These are phyloP conservation scores for Yarrowia sp. DNA, from an alignment of 805 yeast species.

Conservation along the genomic window DNA sequence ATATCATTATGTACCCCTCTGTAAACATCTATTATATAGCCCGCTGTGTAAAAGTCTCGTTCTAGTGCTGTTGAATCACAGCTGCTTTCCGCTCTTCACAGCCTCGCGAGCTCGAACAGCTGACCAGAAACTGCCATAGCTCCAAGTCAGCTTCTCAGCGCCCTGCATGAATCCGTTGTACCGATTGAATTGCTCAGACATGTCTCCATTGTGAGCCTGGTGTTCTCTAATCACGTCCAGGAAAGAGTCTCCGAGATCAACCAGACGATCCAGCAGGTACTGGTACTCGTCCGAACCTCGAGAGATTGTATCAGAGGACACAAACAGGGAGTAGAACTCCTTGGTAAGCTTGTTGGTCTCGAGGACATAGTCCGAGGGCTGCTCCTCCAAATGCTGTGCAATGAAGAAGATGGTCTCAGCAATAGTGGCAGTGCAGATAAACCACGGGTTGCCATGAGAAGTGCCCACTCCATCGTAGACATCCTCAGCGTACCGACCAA, in stretches of 20 bases:
- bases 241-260: slow-evolving; percentile 50
- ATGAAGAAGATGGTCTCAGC: slow-evolving; percentile 38
- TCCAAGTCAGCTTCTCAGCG: slow-evolving; percentile 86
- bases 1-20: no score
- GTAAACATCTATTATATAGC: no score
- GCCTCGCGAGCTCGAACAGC: slow-evolving; percentile 42
- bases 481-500: slow-evolving; percentile 95
- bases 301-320: slow-evolving; percentile 34
- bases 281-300: slow-evolving; percentile 28
- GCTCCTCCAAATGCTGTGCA: slow-evolving; percentile 34
- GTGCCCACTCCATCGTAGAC: slow-evolving; percentile 71
- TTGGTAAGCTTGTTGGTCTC: slow-evolving; percentile 23
- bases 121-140: slow-evolving; percentile 74
- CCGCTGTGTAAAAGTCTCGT: no score
- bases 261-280: slow-evolving; percentile 30
- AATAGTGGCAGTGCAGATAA: slow-evolving; percentile 48
- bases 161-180: slow-evolving; percentile 84
- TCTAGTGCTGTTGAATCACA: no score
- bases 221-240: slow-evolving; percentile 48
- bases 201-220: slow-evolving; percentile 58
- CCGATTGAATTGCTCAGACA: slow-evolving; percentile 87
- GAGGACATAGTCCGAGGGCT: slow-evolving; percentile 29
- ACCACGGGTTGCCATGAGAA: slow-evolving; percentile 92
- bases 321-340: slow-evolving; percentile 31
- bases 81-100: background rate